Conservation (phyloP, 192 early-diverging fungal species). For the Umbelopsis ramanniana region DNA sequence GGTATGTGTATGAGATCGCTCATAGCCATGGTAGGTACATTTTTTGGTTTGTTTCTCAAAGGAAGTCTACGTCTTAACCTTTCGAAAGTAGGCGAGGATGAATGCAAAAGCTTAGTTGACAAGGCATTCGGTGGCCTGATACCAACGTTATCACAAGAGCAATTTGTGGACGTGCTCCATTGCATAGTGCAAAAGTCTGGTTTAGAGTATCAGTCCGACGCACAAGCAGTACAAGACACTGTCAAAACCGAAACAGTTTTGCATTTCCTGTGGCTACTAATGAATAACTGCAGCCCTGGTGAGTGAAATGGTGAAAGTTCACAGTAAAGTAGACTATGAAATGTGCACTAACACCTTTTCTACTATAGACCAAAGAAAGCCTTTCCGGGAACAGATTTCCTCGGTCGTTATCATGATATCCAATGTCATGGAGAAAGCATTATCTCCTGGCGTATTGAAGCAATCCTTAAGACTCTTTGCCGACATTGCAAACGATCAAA, state of each 20-base stretch:
- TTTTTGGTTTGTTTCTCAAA: neutral
- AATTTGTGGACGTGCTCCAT: slow-evolving; percentile 4
- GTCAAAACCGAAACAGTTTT: neutral
- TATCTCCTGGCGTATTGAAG: slow-evolving; percentile 37
- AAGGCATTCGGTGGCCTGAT: neutral
- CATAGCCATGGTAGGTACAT: slow-evolving; percentile 4
- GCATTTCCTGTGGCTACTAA: slow-evolving; percentile 21
- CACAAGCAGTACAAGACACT: neutral
- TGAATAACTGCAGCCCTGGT: slow-evolving; percentile 29
- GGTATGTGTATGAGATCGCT: slow-evolving; percentile 35
- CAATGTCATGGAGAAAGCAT: slow-evolving; percentile 44
- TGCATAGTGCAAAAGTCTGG: slow-evolving; percentile 11
- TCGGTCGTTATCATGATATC: slow-evolving; percentile 41
- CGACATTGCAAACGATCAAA: slow-evolving; percentile 43
- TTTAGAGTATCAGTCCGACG: neutral
- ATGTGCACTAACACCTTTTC: neutral
- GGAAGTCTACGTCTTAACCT: neutral
- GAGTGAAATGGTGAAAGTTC: neutral
- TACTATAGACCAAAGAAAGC: slow-evolving; percentile 43
- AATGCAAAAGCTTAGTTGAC: neutral
- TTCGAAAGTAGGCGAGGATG: neutral
- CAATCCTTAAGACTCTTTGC: slow-evolving; percentile 42
- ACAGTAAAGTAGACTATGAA: neutral
- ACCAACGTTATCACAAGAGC: slow-evolving; percentile 3
- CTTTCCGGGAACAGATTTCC: slow-evolving; percentile 42